These are phyloP conservation scores for Globisporangium canariense DNA, from an alignment of 352 stramenopile genomes.

Conservation along the genomic window DNA sequence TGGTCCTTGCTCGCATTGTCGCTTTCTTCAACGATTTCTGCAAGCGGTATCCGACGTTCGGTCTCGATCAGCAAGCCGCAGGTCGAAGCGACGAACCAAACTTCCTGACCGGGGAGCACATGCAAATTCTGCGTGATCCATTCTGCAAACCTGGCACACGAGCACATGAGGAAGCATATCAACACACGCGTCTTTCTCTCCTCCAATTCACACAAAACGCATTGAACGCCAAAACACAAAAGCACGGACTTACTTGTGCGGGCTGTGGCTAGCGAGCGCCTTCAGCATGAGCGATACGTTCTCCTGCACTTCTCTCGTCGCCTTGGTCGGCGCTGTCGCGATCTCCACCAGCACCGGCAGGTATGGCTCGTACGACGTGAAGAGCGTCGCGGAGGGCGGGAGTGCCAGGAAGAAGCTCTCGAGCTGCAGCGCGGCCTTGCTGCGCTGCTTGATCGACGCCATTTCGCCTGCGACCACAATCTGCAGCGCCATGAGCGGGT, in stretches of 20 bases:
- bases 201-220: neutral
- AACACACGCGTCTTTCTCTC: neutral
- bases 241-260: constrained; percentile 20
- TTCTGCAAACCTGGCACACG: constrained; percentile 29
- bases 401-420: constrained; percentile 32
- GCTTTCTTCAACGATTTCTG: neutral
- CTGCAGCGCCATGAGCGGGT: constrained; percentile 43
- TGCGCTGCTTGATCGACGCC: constrained; percentile 33
- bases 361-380: constrained; percentile 52
- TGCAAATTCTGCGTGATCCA: constrained; percentile 44
- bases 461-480: constrained; percentile 38
- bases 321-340: constrained; percentile 27
- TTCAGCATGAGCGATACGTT: constrained; percentile 37
- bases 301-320: constrained; percentile 32
- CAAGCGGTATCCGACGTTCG: constrained; percentile 30
- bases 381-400: constrained; percentile 21
- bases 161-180: neutral
- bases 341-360: constrained; percentile 35
- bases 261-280: constrained; percentile 37
- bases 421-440: constrained; percentile 43
- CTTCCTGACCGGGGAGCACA: constrained; percentile 31
- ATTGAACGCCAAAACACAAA: too few relatives aligned
- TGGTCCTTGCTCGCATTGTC: neutral
- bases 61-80: constrained; percentile 36
- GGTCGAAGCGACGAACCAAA: constrained; percentile 54